These are phyloP conservation scores for Podospora appendiculata DNA, from an alignment of 495 filamentous ascomycete genomes.

Conservation along the genomic window DNA sequence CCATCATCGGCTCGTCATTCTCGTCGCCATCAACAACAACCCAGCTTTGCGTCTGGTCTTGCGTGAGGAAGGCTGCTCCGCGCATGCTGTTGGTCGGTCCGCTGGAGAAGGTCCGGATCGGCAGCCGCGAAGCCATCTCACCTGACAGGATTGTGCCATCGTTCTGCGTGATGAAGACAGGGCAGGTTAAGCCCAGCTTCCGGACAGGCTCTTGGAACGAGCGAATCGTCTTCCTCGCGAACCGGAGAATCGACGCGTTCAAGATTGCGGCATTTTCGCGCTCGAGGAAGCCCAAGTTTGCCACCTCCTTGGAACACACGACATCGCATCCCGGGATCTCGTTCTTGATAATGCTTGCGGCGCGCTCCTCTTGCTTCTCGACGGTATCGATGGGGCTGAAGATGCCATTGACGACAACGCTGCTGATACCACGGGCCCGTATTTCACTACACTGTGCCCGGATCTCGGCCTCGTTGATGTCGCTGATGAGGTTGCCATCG, in stretches of 20 bases:
- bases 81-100: constrained; percentile 52
- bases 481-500: constrained; percentile 39
- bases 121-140: constrained; percentile 39
- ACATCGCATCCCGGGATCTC: constrained; percentile 41
- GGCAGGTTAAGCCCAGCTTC: constrained; percentile 37
- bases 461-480: constrained; percentile 41
- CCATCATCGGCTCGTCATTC: constrained; percentile 26
- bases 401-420: constrained; percentile 49
- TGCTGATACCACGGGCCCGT: constrained; percentile 34
- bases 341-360: constrained; percentile 30
- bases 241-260: constrained; percentile 45
- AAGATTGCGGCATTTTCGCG: constrained; percentile 50
- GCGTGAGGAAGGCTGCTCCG: constrained; percentile 43
- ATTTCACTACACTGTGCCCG: constrained; percentile 32
- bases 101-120: constrained; percentile 46
- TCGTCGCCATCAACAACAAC: not conserved
- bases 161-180: constrained; percentile 50
- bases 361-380: constrained; percentile 41
- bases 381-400: constrained; percentile 49
- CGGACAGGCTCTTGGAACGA: constrained; percentile 39
- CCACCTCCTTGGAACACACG: constrained; percentile 41
- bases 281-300: constrained; percentile 45
- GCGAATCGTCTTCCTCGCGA: constrained; percentile 42
- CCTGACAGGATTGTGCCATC: constrained; percentile 46
- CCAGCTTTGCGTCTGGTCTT: constrained; percentile 13